Percentiles rank a stretch among this genome's conserved stretches.
Conservation (phyloP, 768 basidiomycete genomes). For the Hebeloma cylindrosporum region DNA sequence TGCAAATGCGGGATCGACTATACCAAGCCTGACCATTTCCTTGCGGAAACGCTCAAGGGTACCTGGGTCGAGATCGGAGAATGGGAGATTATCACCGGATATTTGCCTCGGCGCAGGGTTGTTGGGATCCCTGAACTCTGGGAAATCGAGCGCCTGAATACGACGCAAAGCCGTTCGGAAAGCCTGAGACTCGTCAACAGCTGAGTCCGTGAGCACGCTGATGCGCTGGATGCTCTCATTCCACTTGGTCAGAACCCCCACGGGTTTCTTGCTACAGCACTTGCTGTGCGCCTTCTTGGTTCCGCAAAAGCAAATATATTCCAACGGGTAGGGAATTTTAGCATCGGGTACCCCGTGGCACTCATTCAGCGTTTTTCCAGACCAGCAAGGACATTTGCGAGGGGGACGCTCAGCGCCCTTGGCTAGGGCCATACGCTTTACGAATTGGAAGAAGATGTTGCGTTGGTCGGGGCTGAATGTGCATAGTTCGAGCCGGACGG, state of each 20-base stretch:
- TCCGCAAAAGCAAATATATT: not conserved
- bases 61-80: not conserved
- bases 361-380: not conserved
- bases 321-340: not conserved
- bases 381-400: constrained; percentile 3
- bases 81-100: not conserved
- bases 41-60: not conserved
- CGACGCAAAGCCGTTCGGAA: not conserved
- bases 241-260: not conserved
- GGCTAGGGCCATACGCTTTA: not conserved
- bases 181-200: not conserved
- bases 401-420: not conserved
- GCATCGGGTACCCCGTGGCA: constrained; percentile 1
- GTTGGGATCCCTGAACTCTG: not conserved
- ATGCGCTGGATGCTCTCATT: not conserved
- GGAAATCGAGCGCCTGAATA: not conserved
- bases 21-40: not conserved
- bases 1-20: constrained; percentile 4
- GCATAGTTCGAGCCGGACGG: not conserved
- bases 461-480: too few species aligned
- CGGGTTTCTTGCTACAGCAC: not conserved
- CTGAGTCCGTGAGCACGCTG: not conserved
- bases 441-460: not conserved
- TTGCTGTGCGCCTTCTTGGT: not conserved
- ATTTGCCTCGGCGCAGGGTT: too few species aligned